Evolutionary conservation across 345 rosid genomes (phyloP), one percentile per base, ranked within the genome.

Genomic region (Psidium guajava): DNA sequence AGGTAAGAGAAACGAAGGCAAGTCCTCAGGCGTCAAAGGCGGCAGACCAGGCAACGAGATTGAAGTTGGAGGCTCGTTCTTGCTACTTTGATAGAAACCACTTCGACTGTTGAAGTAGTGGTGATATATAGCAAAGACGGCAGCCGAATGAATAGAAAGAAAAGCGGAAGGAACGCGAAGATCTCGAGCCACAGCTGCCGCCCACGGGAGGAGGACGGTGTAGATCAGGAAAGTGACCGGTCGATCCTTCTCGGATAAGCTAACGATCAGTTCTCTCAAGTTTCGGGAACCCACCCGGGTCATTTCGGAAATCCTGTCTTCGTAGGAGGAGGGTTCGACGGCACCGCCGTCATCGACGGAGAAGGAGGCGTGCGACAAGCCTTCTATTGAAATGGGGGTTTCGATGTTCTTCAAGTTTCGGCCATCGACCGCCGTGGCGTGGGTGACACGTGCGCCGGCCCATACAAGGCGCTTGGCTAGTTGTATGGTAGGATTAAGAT

Each of bases 121-220:
- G 83, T 92, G 87, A 82, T 93, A 94, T 64, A 94, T 83, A 82
- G 87, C 93, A 1, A 94, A 87, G 3, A 91, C 92, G 2, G 92
- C 88, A 1, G 98, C 94, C 0, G 96, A 92, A 21, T 96, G 98
- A 25, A 88, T 89, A 93, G 94, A 96, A 14, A 94, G 90, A 4
- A 92, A 86, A 0, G 91, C 86, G 0, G 90, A 54, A 0, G 94
- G 94, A n/a, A 93, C 86, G 55, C 86, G 49, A 27, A 88, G 83
- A 22, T 59, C 89, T 86, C 92, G 92, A 82, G 96, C 95, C 84
- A 91, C 92, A 36, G 82, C 90, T 0, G 87, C 88, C 0, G 85
- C 95, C 95, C 95, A 95, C 0, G 92, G 93, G 18, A 94, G 89
- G 10, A 93, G 89, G 1, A 94, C 8, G 8, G 93, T 88, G 94